Evolutionary conservation across 371 early-diverging fungal species (phyloP).

Genomic region (Mortierella sp.): DNA sequence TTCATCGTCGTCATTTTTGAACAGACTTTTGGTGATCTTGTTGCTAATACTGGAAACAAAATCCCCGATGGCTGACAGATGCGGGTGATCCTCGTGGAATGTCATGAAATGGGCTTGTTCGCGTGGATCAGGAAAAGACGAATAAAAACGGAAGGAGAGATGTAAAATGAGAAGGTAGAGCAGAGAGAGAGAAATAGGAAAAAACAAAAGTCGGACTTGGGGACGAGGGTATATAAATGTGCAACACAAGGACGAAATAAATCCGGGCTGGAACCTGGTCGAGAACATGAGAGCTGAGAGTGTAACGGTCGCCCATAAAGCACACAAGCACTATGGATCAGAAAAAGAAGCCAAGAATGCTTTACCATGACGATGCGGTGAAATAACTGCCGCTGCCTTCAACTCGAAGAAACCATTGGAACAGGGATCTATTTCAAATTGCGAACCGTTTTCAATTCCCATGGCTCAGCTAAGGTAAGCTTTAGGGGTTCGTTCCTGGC

Average conservation of each 20-base stretch:
- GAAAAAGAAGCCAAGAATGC: too few relatives aligned
- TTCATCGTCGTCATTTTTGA: neutral
- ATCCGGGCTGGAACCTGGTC: too few relatives aligned
- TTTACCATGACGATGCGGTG: neutral
- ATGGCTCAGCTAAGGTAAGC: neutral
- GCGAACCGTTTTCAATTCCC: too few relatives aligned
- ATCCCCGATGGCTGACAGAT: conserved; percentile 25
- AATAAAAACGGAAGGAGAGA: neutral
- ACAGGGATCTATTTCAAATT: neutral
- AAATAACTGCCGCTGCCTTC: neutral
- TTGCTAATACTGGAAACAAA: conserved; percentile 29
- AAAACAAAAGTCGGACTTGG: too few relatives aligned
- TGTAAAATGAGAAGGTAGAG: neutral
- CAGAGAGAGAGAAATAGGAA: too few relatives aligned
- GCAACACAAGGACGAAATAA: too few relatives aligned
- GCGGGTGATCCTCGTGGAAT: conserved; percentile 21
- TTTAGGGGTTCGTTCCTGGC: neutral
- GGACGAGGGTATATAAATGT: too few relatives aligned
- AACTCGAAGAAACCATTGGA: conserved; percentile 17
- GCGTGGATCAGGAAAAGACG: neutral
- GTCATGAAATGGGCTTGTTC: conserved; percentile 20
- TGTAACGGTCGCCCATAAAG: too few relatives aligned
- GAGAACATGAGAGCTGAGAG: too few relatives aligned
- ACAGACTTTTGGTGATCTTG: conserved; percentile 15
- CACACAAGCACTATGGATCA: too few relatives aligned